Evolutionary conservation across 2,329 filamentous ascomycete genomes (phyloP), one percentile per base, ranked within the genome.

Genomic region (Coniochaeta ligniaria): DNA sequence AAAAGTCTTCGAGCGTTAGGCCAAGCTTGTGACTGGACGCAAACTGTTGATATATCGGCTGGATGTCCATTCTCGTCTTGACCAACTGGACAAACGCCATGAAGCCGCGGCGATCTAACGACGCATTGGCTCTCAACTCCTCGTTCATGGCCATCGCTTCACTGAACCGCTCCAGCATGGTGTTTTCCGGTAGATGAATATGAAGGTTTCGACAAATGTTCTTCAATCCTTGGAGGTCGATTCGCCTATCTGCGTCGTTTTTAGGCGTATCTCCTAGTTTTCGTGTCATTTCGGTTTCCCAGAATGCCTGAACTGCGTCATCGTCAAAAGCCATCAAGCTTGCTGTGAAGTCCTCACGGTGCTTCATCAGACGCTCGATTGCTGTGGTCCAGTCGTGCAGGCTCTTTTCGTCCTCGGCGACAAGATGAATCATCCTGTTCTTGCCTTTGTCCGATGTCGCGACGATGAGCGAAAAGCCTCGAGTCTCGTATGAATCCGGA

Each of bases 391-490:
- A 98, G 28, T 91, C 80, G 33, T 86, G 80, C 67, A 94, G 89
- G 8, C 87, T 84, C 65, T 86, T 83, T 55, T 86, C 80, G 63
- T 89, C 87, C 12, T 88, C 88, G 28, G 93, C 91, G 61, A 97
- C 87, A 58, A 99, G 81, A 73, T 98, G 92, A 78, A 98, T 86
- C 9, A 88, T 88, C 73, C 56, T 24, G 56, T 97, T 96, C 68
- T 86, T 88, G 70, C 92, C 94, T 63, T 88, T 89, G 66, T 92
- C 90, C 0, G 89, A 87, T 41, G 91, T 83, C 0, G 86, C 85
- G 73, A 96, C 97, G 59, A 96, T 84, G 65, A 99, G 92, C 31
- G 93, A 96, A 70, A 98, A 94, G 84, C 93, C 96, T 16, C 86
- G 85, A 8, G 81, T 76, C 67, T 93, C 89, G 43, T 86, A 83